A percentile compares a stretch with the other conserved stretches of the same genome.
These are phyloP conservation scores for Astrothelium macrocarpum DNA, from an alignment of 495 filamentous ascomycete species.

Conservation along the genomic window DNA sequence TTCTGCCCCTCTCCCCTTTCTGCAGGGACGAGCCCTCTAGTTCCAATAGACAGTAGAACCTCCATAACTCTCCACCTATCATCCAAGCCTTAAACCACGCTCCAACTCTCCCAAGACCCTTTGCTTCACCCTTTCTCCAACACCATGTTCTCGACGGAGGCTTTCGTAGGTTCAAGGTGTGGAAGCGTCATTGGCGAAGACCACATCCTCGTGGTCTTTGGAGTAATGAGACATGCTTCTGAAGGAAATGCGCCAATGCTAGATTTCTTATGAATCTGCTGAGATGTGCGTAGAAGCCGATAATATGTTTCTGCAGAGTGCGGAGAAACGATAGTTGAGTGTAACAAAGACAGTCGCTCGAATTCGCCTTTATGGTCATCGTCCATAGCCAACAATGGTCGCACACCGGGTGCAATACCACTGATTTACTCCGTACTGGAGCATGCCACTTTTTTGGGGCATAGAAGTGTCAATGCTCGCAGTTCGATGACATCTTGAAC, in stretches of 20 bases:
- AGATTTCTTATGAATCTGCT: neutral
- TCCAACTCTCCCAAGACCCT: neutral
- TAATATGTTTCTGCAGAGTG: neutral
- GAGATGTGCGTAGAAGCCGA: neutral
- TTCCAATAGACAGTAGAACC: neutral
- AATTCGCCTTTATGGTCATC: neutral
- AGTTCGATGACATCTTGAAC: conserved; percentile 21
- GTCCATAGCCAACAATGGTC: conserved; percentile 15
- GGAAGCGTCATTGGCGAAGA: too few relatives aligned
- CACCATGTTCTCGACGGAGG: too few relatives aligned
- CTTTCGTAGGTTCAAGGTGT: neutral
- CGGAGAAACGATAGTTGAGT: neutral
- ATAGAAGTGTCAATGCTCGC: conserved; percentile 11
- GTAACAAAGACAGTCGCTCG: neutral
- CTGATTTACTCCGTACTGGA: conserved; percentile 20
- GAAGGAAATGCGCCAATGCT: neutral
- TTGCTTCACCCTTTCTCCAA: neutral
- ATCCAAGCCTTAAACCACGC: neutral
- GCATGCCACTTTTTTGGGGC: conserved; percentile 20
- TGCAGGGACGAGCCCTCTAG: neutral
- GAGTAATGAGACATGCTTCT: neutral
- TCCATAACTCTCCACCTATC: neutral
- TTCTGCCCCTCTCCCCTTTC: neutral
- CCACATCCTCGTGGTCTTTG: too few relatives aligned
- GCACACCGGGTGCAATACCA: conserved; percentile 24